Percentiles rank a stretch among this genome's conserved stretches.
Evolutionary conservation across 2,329 filamentous ascomycete species (phyloP).

Genomic region (Aspergillus oerlinghausenensis): DNA sequence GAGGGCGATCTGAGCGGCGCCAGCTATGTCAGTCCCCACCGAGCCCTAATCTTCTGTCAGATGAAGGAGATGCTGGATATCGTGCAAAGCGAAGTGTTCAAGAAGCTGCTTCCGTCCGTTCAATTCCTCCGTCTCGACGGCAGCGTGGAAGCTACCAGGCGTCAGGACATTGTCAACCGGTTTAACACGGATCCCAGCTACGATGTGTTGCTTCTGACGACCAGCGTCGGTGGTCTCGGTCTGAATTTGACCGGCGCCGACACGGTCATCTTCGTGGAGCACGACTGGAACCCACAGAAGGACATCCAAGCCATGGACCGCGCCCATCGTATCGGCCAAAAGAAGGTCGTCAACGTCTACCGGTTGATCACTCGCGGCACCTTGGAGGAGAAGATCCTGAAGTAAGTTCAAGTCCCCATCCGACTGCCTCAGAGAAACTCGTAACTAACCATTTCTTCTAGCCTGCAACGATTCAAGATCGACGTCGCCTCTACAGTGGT

Average conservation of each 20-base stretch:
- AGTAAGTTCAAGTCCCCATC: slow-evolving; percentile 45
- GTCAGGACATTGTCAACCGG: slow-evolving; percentile 96
- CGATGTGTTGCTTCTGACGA: slow-evolving; percentile 88
- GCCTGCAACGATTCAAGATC: slow-evolving; percentile 98
- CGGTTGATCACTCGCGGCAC: slow-evolving; percentile 93
- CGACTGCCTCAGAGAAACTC: background rate
- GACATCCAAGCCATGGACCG: slow-evolving; percentile 99
- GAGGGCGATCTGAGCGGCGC: slow-evolving; percentile 55
- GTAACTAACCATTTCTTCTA: slow-evolving; percentile 36
- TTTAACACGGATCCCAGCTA: slow-evolving; percentile 98
- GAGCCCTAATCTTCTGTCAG: slow-evolving; percentile 95
- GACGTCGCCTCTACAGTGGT: slow-evolving; percentile 97
- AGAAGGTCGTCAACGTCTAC: slow-evolving; percentile 99
- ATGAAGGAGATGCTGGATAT: slow-evolving; percentile 99
- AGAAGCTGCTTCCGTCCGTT: slow-evolving; percentile 83
- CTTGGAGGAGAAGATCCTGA: slow-evolving; percentile 95
- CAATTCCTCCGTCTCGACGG: slow-evolving; percentile 94
- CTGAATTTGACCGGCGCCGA: slow-evolving; percentile 95
- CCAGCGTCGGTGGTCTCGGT: slow-evolving; percentile 88
- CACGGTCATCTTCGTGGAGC: slow-evolving; percentile 98
- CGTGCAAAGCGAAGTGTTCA: slow-evolving; percentile 90
- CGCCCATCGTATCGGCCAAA: slow-evolving; percentile 95
- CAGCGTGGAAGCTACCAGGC: slow-evolving; percentile 82
- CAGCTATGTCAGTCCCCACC: slow-evolving; percentile 89
- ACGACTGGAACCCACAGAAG: slow-evolving; percentile 99